These are phyloP conservation scores for Coleophoma cylindrospora DNA, from an alignment of 2,329 filamentous ascomycete species.

Conservation along the genomic window DNA sequence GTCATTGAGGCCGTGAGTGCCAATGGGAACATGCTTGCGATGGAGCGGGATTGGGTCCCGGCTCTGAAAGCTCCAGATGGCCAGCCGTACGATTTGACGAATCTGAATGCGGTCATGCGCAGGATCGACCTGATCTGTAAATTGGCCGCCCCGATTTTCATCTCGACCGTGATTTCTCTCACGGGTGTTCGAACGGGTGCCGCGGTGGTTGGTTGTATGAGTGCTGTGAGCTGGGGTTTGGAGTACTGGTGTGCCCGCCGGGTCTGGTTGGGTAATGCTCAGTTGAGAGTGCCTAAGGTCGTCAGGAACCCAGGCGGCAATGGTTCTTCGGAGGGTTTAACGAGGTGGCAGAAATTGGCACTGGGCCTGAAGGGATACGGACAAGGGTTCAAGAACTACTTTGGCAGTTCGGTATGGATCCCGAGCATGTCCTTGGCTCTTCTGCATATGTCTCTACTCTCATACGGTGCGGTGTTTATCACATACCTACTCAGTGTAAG, in stretches of 20 bases:
- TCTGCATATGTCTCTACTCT: constrained; percentile 49
- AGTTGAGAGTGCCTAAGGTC: constrained; percentile 23
- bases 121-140: constrained; percentile 54
- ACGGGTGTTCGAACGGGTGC: constrained; percentile 38
- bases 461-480: constrained; percentile 48
- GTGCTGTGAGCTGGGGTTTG: constrained; percentile 33
- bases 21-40: constrained; percentile 37
- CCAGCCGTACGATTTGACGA: constrained; percentile 31
- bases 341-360: not conserved
- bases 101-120: constrained; percentile 48
- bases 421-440: constrained; percentile 44
- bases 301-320: not conserved
- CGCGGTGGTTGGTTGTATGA: constrained; percentile 38
- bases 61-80: constrained; percentile 28
- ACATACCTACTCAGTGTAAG: constrained; percentile 43
- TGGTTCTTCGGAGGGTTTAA: not conserved
- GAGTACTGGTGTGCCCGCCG: constrained; percentile 32
- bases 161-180: constrained; percentile 39
- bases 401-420: constrained; percentile 31
- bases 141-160: constrained; percentile 45
- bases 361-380: constrained; percentile 17
- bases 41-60: constrained; percentile 42
- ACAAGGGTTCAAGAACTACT: constrained; percentile 30
- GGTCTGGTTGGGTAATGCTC: constrained; percentile 32
- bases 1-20: constrained; percentile 36